Evolutionary conservation across 2,329 filamentous ascomycete species (phyloP).

Genomic region (Cryphonectria naterciae): DNA sequence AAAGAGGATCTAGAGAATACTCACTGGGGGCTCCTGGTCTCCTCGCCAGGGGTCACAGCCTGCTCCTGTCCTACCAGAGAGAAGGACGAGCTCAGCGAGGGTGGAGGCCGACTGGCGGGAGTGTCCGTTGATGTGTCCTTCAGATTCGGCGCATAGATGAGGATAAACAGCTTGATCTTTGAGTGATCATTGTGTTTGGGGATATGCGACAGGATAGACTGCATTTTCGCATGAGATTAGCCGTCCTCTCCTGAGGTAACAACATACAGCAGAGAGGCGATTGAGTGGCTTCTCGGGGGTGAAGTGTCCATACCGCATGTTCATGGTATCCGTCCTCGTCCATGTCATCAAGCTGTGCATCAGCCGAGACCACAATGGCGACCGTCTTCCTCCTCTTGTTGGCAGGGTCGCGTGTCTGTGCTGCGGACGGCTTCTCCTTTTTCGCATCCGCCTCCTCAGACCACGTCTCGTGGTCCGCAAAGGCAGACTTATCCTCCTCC

Average conservation of each 20-base stretch:
- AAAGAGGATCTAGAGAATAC: conserved; percentile 34
- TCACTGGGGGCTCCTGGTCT: conserved; percentile 62
- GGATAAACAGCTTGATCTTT: conserved; percentile 77
- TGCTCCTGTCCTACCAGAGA: conserved; percentile 82
- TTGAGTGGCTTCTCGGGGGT: conserved; percentile 14
- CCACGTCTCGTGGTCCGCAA: conserved; percentile 88
- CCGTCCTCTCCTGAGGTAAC: neutral
- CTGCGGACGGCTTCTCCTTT: conserved; percentile 46
- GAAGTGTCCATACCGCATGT: conserved; percentile 71
- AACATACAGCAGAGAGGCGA: neutral
- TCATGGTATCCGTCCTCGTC: conserved; percentile 69
- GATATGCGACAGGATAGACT: conserved; percentile 89
- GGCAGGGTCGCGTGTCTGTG: conserved; percentile 40
- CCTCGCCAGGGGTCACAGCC: conserved; percentile 68
- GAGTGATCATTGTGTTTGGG: conserved; percentile 76
- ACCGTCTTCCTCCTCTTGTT: conserved; percentile 72
- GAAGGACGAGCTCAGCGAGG: conserved; percentile 78
- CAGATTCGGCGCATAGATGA: conserved; percentile 85
- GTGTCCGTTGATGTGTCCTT: conserved; percentile 66
- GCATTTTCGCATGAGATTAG: conserved; percentile 14
- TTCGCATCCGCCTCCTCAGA: conserved; percentile 83
- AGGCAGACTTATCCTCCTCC: conserved; percentile 80
- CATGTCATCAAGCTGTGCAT: conserved; percentile 61
- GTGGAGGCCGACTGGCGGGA: conserved; percentile 60
- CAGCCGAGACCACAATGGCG: conserved; percentile 86